Evolutionary conservation across 768 basidiomycete species (phyloP).

Genomic region (Pleurotus giganteus): DNA sequence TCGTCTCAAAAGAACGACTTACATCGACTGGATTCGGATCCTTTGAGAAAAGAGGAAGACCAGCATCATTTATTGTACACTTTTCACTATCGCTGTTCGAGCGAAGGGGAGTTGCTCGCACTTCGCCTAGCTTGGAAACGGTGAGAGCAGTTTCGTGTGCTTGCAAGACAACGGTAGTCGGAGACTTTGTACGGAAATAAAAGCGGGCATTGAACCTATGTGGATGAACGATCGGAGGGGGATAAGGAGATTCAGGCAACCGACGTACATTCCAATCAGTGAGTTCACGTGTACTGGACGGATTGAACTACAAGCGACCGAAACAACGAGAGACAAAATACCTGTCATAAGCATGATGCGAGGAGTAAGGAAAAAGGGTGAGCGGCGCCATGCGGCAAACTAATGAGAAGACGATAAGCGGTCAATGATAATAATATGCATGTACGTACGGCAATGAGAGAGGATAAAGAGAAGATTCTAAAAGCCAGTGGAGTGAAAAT

Average conservation of each 20-base stretch:
- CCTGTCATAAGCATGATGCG: conserved; percentile 5
- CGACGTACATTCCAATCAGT: not conserved
- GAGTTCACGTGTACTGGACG: conserved; percentile 4
- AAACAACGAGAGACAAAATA: not conserved
- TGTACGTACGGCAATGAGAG: conserved; percentile 4
- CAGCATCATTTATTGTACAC: not conserved
- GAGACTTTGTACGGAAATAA: not conserved
- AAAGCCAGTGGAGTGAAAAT: not conserved
- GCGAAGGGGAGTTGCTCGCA: not conserved
- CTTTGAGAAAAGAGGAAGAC: not conserved
- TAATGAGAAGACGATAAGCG: not conserved
- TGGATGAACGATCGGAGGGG: not conserved
- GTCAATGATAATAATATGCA: not conserved
- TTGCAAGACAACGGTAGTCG: not conserved
- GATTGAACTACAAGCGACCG: too few relatives aligned
- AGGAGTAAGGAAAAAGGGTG: not conserved
- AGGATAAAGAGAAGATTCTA: not conserved
- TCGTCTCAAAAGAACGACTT: not conserved
- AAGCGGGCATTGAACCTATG: conserved; percentile 3
- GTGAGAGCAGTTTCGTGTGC: conserved; percentile 2
- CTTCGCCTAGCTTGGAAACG: not conserved
- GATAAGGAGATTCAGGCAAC: not conserved
- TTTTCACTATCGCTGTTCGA: not conserved
- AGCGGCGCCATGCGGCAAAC: not conserved
- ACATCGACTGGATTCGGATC: not conserved